A percentile compares a stretch with the other conserved stretches of the same genome.
Evolutionary conservation across 78 protist species (phyloP).

Genomic region (Acrasis kona): DNA sequence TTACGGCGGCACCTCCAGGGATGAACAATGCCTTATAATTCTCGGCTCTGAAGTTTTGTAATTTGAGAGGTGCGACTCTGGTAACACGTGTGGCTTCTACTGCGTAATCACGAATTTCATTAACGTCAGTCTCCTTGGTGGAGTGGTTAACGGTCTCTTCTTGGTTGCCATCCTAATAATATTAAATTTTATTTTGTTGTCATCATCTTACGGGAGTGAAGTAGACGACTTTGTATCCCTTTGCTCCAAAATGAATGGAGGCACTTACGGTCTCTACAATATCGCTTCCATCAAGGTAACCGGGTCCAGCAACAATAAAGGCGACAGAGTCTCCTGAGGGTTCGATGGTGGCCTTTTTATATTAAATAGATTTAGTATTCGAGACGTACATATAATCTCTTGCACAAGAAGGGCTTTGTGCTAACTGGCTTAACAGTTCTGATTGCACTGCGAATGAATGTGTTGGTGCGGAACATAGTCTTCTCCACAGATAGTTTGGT

Average conservation of each 20-base stretch:
- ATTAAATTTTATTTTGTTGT: too few species aligned
- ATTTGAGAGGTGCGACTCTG: not conserved
- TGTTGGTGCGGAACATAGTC: too few species aligned
- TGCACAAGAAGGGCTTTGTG: too few species aligned
- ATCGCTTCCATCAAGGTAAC: not conserved
- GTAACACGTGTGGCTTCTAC: constrained; percentile 4
- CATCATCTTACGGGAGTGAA: not conserved
- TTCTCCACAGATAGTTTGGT: too few species aligned
- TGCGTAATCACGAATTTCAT: not conserved
- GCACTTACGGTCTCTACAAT: not conserved
- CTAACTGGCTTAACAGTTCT: too few species aligned
- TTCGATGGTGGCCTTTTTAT: too few species aligned
- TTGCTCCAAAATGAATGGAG: not conserved
- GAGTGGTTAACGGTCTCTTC: not conserved
- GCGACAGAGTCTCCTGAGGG: too few species aligned
- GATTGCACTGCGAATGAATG: too few species aligned
- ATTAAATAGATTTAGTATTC: too few species aligned
- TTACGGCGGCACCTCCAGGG: constrained; percentile 21
- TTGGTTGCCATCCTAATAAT: too few species aligned
- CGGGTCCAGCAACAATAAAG: not conserved
- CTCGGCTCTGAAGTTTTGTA: not conserved
- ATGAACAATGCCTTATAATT: constrained; percentile 12
- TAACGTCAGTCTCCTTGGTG: not conserved
- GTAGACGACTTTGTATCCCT: not conserved
- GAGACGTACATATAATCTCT: too few species aligned